Conservation (phyloP, 106 monocot genomes). For the Amphibolis antarctica region DNA sequence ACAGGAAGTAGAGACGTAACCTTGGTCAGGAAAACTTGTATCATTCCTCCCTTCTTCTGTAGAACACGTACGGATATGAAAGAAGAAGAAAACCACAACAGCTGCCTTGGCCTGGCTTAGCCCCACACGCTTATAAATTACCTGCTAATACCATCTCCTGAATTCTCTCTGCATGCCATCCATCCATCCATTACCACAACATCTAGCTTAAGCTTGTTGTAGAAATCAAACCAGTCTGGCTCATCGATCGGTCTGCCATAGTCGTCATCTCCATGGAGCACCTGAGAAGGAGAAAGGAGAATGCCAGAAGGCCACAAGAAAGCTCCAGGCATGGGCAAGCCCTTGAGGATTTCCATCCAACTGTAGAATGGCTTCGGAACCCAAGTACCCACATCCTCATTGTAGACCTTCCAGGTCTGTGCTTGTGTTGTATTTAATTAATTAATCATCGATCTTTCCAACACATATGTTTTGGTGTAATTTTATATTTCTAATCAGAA, state of each 20-base stretch:
- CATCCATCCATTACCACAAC: background rate
- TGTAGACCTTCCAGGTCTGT: slow-evolving; percentile 15
- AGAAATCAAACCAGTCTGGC: background rate
- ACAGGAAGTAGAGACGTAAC: background rate
- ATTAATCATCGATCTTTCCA: too few relatives aligned
- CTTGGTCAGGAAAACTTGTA: background rate
- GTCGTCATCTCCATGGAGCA: background rate
- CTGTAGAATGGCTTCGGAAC: slow-evolving; percentile 7
- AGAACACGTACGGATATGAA: too few relatives aligned
- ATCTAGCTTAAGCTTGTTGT: background rate
- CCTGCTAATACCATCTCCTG: background rate
- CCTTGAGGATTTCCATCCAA: slow-evolving; percentile 6
- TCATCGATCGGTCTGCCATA: background rate
- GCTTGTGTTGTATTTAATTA: too few relatives aligned
- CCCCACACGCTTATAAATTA: background rate
- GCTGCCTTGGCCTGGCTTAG: background rate
- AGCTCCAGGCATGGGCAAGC: background rate
- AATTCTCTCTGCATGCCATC: background rate
- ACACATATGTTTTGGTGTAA: background rate
- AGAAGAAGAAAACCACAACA: background rate
- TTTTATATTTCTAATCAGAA: background rate
- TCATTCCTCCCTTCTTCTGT: background rate
- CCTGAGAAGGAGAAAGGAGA: slow-evolving; percentile 3
- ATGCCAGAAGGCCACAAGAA: background rate
- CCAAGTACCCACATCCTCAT: slow-evolving; percentile 8